Evolutionary conservation across 768 basidiomycete species (phyloP), one percentile per base, ranked within the genome.

Genomic region (Tulasnella sp.): DNA sequence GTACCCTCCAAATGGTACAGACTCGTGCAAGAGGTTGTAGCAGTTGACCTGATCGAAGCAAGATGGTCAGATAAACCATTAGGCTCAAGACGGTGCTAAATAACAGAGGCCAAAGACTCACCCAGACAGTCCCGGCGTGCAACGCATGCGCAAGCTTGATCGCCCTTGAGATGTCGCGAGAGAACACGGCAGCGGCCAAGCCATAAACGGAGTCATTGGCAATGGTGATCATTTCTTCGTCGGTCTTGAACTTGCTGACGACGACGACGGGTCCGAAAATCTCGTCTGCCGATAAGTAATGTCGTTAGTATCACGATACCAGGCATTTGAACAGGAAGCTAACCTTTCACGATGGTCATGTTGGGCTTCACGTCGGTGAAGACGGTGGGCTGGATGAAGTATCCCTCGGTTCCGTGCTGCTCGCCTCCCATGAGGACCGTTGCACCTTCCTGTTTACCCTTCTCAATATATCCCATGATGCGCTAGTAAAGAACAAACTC

Each of bases 131-230:
- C 44, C 75, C 75, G 19, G 74, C 72, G 52, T 75, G 69, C 34
- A 78, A 66, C 55, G 64, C 62, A 51, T 69, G 64, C 21, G 76
- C 72, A 26, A 72, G 68, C 29, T 65, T 63, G 60, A 75, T 66
- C 3, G 73, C 75, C 42, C 72, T 65, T 24, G 66, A 64, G 65
- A 76, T 68, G 68, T 78, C 67, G 27, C 81, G 76, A 34, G 86
- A 83, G 77, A 93, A 96, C 55, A 98, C 82, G 7, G 86, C 86
- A 2, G 87, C 83, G 13, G 90, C 91, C 47, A 96, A 80, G 60
- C 94, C 94, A 70, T 93, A 95, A 51, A 74, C 67, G 0, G 88
- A 85, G 69, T 95, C 85, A 72, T 99, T 99, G 26, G 91, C 95
- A 55, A 66, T 56, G 17, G 48, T 60, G 64, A 76, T 67, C 51